Base-by-base conservation (phyloP, 805 yeast species). In the Starmera caribaea region DNA sequence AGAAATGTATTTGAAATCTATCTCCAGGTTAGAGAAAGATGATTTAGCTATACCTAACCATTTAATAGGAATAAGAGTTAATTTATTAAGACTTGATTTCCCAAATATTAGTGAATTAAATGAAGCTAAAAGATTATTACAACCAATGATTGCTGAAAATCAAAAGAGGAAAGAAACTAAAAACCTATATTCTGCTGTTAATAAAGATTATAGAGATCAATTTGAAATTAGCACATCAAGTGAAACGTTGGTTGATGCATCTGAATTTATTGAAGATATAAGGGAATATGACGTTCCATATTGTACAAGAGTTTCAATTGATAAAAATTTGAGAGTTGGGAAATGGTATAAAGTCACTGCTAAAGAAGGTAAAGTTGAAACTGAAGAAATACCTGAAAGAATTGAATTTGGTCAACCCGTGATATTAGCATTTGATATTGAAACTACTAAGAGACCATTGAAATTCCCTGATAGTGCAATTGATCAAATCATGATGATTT, bases 401-500 rank as follows among this genome's bases (percentile, higher is more conserved):
- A 80, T 89, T 37, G 94, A 95, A 31, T 94, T 95, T 62, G 96
- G 98, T 4, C 98, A 92, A 58, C 97, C 97, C 0, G 96, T 92
- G 8, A 90, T 94, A 1, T 59, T 92, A 54, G 98, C 98, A 0
- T 92, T 86, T 57, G 99, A 92, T 71, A 92, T 92, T 40, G 99
- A 92, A 67, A 92, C 99, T 1, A 87, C 97, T 12, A 92, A 92
- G 57, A 87, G 94, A 11, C 97, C 97, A 2, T 69, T 92, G 44
- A 94, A 92, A 57, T 92, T 92, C 49, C 99, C 99, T 0, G 98
- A 87, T 52, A 74, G 96, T 6, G 69, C 81, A 10, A 71, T 83
- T 6, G 99, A 92, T 62, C 94, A 86, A 59, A 74, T 92, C 32
- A 92, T 92, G 97, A 94, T 94, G 98, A 92, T 92, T 38, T 94